Base-by-base conservation (phyloP, 495 filamentous ascomycete species). In the Aspergillus sclerotiicarbonarius region DNA sequence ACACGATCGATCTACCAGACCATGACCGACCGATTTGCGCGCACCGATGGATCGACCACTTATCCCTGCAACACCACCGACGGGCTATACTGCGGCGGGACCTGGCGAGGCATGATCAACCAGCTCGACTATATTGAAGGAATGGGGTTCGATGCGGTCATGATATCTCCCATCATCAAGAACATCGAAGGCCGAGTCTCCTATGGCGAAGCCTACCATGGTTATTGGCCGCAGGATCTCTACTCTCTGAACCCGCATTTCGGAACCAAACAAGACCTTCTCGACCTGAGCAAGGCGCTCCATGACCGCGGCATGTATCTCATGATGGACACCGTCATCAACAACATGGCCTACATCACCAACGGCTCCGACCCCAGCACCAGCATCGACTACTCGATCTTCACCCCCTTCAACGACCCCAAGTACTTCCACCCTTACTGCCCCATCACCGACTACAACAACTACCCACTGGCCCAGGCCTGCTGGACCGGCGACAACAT, bases 141-240 rank as follows among this genome's bases (percentile, higher is more conserved):
- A 29, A 89, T 93, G 85, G 89, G 90, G 5, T 93, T 93, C 58
- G 87, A 87, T 57, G 89, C 89, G 8, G 74, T 92, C 29, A 92
- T 89, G 89, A 93, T 93, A 53, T 90, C 88, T 0, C 90, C 90
- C 0, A 77, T 93, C 31, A 83, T 87, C 33, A 74, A 82, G 57
- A 85, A 91, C 60, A 62, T 90, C 13, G 72, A 79, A 6, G 71
- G 67, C 46, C 62, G 53, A 2, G 69, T 67, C 10, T 13, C 71
- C 0, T 82, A 86, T 51, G 84, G 85, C 19, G 74, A 75, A 49
- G 80, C 84, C 6, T 92, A 88, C 61, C 88, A 91, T 59, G 88
- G 89, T 18, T 92, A 89, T 64, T 91, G 87, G 89, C 82, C 84
- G 0, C 71, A 83, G 46, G 79, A 91, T 62, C 71, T 91, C 37